phyloP scores from a whole-genome alignment of 306 rosid genomes.

The Rosa multiflora region DNA sequence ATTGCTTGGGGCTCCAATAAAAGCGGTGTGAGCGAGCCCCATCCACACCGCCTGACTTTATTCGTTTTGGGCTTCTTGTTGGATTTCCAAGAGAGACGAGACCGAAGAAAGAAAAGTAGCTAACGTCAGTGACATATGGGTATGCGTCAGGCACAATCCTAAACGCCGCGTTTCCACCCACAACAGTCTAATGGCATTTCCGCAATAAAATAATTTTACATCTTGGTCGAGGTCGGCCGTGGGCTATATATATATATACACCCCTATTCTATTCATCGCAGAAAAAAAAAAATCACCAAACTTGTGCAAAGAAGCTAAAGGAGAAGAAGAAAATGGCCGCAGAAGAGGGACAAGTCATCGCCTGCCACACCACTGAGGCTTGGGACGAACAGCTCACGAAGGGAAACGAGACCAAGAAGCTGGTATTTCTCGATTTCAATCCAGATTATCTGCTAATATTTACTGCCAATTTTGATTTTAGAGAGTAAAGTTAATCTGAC shows the following conservation, averaged over 20 bases:
- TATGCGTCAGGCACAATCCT: neutral
- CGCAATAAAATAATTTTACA: slow-evolving; percentile 1
- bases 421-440: slow-evolving; percentile 31
- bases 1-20: neutral
- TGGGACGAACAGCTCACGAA: slow-evolving; percentile 53
- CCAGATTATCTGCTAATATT: neutral
- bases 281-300: neutral
- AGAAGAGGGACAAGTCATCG: slow-evolving; percentile 52
- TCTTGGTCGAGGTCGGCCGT: neutral
- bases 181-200: neutral
- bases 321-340: slow-evolving; percentile 28
- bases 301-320: neutral
- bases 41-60: neutral
- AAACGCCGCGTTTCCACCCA: neutral
- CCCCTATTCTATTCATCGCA: neutral
- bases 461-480: neutral
- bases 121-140: slow-evolving; percentile 4
- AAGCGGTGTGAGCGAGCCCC: neutral
- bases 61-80: neutral
- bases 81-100: neutral
- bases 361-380: slow-evolving; percentile 35
- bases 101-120: neutral
- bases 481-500: neutral
- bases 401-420: slow-evolving; percentile 50
- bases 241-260: slow-evolving; percentile 1